Conservation (phyloP, 345 rosid species). For the Eucalyptus tenuipes region DNA sequence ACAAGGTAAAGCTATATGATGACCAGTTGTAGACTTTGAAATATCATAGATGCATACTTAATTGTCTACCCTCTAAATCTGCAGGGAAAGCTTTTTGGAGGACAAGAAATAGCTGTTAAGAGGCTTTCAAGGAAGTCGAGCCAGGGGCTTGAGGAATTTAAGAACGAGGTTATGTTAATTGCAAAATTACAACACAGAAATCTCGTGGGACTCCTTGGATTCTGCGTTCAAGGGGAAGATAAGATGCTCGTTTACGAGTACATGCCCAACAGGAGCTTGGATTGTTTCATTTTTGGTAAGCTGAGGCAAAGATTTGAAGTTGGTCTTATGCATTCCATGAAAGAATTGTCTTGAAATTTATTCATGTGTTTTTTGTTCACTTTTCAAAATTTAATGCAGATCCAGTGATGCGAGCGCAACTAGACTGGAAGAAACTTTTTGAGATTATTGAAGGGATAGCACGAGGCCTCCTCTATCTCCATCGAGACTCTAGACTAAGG, state of each 20-base stretch:
- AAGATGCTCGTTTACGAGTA: constrained; percentile 48
- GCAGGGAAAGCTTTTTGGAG: constrained; percentile 35
- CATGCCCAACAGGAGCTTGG: constrained; percentile 18
- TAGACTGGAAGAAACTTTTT: constrained; percentile 11
- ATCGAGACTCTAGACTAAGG: constrained; percentile 15
- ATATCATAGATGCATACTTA: background rate
- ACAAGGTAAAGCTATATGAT: constrained; percentile 34
- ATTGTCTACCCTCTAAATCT: background rate
- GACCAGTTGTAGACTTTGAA: background rate
- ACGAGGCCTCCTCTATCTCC: constrained; percentile 20
- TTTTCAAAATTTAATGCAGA: constrained; percentile 6
- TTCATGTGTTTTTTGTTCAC: background rate
- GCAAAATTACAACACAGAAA: constrained; percentile 56
- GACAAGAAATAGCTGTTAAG: constrained; percentile 52
- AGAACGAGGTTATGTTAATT: constrained; percentile 47
- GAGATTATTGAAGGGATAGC: constrained; percentile 19
- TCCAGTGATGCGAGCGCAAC: background rate
- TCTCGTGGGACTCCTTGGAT: constrained; percentile 52
- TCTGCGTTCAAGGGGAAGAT: constrained; percentile 44
- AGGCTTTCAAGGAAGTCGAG: constrained; percentile 41
- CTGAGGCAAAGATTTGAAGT: background rate
- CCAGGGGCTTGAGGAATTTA: constrained; percentile 49
- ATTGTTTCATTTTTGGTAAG: constrained; percentile 13
- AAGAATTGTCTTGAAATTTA: background rate
- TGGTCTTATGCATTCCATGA: background rate